These are phyloP conservation scores for Fraxinus americana DNA, from an alignment of 257 asterid genomes.

Conservation along the genomic window DNA sequence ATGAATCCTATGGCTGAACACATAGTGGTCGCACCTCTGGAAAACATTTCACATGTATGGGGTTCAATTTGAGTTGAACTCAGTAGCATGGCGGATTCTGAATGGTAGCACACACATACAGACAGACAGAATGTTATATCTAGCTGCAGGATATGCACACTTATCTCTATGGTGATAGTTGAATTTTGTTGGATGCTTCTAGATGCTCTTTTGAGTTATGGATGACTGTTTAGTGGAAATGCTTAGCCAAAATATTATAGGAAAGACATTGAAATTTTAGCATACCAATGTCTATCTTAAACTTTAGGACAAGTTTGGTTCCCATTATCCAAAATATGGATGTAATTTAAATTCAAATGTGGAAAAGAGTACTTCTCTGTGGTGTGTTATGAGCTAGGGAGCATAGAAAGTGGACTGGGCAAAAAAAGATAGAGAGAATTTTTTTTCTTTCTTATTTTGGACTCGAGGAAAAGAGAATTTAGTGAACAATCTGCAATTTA, in stretches of 20 bases:
- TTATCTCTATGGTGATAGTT: background rate
- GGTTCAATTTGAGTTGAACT: background rate
- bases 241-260: background rate
- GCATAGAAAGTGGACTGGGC: background rate
- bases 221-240: background rate
- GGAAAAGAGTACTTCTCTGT: background rate
- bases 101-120: background rate
- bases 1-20: background rate
- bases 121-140: background rate
- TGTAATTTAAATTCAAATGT: too few relatives aligned
- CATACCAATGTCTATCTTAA: background rate
- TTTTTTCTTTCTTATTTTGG: background rate
- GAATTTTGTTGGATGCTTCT: background rate
- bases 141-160: background rate
- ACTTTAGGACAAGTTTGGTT: too few relatives aligned
- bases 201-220: background rate
- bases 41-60: background rate
- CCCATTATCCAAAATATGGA: background rate
- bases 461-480: background rate
- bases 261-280: background rate
- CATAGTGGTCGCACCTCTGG: background rate
- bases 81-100: background rate
- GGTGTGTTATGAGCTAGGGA: background rate
- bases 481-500: background rate
- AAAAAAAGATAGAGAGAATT: too few relatives aligned